Evolutionary conservation across 2,329 filamentous ascomycete species (phyloP), one percentile per base, ranked within the genome.

Genomic region (Colletotrichum cordylinicola): DNA sequence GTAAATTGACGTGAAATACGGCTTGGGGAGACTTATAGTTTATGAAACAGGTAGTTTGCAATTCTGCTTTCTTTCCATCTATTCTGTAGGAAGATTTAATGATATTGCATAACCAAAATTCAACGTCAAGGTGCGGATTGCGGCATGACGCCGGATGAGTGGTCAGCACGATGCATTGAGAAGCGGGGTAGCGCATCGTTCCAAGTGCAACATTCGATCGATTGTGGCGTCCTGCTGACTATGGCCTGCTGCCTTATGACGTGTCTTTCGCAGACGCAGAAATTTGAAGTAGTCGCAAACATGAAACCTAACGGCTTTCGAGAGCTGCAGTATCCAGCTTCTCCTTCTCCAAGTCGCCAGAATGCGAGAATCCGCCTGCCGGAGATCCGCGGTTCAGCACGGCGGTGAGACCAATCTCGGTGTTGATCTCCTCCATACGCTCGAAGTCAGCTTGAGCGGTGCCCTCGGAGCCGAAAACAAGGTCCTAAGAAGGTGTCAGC

Each of bases 351-450:
- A 73, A 8, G 3, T 65, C 58, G 15, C 33, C 43, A 15, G 58
- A 68, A 15, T 60, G 56, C n/a, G 67, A 66, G n/a, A 60, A 43
- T 8, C 37, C 64, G 3, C 56, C 31, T 18, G 27, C 29, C 1
- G 64, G 64, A 4, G 43, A 64, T 10, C 39, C 27, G 4, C 64
- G 70, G 33, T 76, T 76, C 33, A 76, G 43, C 8, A 74, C 58
- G 12, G 83, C 82, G 2, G 82, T 86, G 3, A 95, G 85, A 0
- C 94, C 94, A 77, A 95, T 92, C 79, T 94, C 93, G 37, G 86
- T 85, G 81, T 94, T 93, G 79, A 95, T 94, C 82, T 93, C 91
- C n/a, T 89, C 88, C 92, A 95, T 95, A 33, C 93, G 89, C 83
- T 94, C 92, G 69, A 90, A 88, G 80, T 95, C 93, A 2, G 92